Base-by-base conservation (phyloP, 106 monocot genomes). In the Cymbidium sinense region DNA sequence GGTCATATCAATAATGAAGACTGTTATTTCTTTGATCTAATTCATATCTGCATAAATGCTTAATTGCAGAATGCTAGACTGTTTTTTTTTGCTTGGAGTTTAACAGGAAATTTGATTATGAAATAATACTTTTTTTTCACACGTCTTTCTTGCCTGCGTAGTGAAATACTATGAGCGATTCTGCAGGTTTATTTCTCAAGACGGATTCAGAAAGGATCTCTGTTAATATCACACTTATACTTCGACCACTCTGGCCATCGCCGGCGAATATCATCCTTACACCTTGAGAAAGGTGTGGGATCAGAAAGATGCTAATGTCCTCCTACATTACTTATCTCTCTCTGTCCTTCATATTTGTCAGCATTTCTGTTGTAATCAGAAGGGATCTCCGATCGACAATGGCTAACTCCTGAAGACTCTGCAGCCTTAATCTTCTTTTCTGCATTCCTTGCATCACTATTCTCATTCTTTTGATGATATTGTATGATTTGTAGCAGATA, bases 211-310 rank as follows among this genome's bases (percentile, higher is more conserved):
- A 27, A 83, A 67, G 75, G 77, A 72, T 82, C 78, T 74, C 55
- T 21, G 31, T 64, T 70, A 29, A 75, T 76, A 86, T 69, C 20
- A 83, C 28, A 82, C 25, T 61, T 82, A 50, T 55, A 71, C 34
- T 83, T 41, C 75, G 11, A 86, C 84, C 90, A 93, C 93, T 93
- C 93, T 93, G 93, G 93, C 93, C 80, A 77, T 81, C 86, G 18
- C 84, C 67, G 82, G 23, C 78, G 83, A 71, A 73, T 77, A 31
- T 17, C 20, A 77, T 74, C 55, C 90, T 93, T 82, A 83, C 93
- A 93, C 90, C 93, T 93, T 88, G 83, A 86, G 75, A 81, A 85
- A 93, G 93, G 90, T 93, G 93, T 93, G 93, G 93, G 90, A 82
- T 78, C 70, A 69, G 21, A 81, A 82, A 73, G 75, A 86, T 87